phyloP scores from a whole-genome alignment of 2,329 filamentous ascomycete genomes.

The Paecilomyces niveus region DNA sequence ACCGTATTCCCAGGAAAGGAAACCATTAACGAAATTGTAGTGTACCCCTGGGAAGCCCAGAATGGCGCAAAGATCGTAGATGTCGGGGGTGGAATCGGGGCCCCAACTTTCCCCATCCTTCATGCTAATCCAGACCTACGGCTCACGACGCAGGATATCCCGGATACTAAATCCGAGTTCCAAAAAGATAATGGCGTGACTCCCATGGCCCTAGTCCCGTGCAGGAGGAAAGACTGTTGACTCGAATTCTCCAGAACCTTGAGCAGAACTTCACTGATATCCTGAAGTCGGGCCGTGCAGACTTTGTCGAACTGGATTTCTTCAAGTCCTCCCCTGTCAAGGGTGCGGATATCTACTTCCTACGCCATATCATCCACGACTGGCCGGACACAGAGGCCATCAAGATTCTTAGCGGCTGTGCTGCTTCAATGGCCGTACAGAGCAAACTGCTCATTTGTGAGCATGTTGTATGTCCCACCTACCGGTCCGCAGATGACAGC shows the following conservation, averaged over 20 bases:
- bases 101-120: not conserved
- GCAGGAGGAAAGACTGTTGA: not conserved
- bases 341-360: slow-evolving; percentile 1
- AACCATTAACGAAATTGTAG: not conserved
- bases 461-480: not conserved
- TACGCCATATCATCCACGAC: not conserved
- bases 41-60: not conserved
- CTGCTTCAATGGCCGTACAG: not conserved
- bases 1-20: not conserved
- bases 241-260: not conserved
- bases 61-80: not conserved
- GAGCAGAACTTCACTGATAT: not conserved
- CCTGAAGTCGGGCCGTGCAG: not conserved
- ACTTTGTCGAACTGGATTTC: not conserved
- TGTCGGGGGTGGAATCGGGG: not conserved
- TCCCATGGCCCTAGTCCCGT: not conserved
- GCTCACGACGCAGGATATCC: not conserved
- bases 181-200: not conserved
- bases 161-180: not conserved
- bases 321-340: not conserved
- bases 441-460: not conserved
- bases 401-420: not conserved
- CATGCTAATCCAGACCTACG: not conserved
- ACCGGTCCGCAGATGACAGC: not conserved
- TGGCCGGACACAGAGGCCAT: not conserved